Conservation (phyloP, 2,329 filamentous ascomycete species). For the Trichoderma sp. region DNA sequence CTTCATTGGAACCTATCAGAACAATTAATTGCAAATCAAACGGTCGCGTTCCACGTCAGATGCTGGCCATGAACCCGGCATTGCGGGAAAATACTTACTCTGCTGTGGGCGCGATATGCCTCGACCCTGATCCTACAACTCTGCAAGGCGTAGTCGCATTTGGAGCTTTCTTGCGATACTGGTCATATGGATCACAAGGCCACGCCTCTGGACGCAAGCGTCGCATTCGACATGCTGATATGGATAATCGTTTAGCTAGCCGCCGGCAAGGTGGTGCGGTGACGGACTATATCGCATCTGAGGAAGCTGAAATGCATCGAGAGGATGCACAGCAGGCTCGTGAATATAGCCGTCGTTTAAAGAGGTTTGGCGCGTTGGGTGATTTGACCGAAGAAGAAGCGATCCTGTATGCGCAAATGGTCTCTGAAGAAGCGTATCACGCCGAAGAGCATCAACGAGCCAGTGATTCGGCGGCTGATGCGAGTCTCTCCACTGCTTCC, state of each 20-base stretch:
- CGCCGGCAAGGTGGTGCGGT: constrained; percentile 68
- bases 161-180: constrained; percentile 86
- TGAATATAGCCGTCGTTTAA: constrained; percentile 71
- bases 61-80: constrained; percentile 57
- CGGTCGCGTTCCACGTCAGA: constrained; percentile 77
- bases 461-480: constrained; percentile 56
- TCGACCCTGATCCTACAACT: constrained; percentile 85
- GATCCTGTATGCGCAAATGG: constrained; percentile 66
- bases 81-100: constrained; percentile 74
- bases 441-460: constrained; percentile 60
- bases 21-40: constrained; percentile 87
- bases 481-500: constrained; percentile 49
- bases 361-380: constrained; percentile 73
- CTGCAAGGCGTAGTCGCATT: constrained; percentile 86
- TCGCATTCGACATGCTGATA: constrained; percentile 69
- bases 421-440: constrained; percentile 64
- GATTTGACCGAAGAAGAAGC: constrained; percentile 69
- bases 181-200: constrained; percentile 87
- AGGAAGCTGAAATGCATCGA: constrained; percentile 76
- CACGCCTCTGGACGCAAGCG: constrained; percentile 78
- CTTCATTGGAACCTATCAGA: constrained; percentile 74
- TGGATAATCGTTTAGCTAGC: constrained; percentile 50
- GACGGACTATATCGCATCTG: constrained; percentile 82
- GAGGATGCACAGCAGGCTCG: constrained; percentile 70
- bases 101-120: constrained; percentile 78